A percentile compares a stretch with the other conserved stretches of the same genome.
Evolutionary conservation across 495 filamentous ascomycete species (phyloP).

Genomic region (Pseudevernia furfuracea): DNA sequence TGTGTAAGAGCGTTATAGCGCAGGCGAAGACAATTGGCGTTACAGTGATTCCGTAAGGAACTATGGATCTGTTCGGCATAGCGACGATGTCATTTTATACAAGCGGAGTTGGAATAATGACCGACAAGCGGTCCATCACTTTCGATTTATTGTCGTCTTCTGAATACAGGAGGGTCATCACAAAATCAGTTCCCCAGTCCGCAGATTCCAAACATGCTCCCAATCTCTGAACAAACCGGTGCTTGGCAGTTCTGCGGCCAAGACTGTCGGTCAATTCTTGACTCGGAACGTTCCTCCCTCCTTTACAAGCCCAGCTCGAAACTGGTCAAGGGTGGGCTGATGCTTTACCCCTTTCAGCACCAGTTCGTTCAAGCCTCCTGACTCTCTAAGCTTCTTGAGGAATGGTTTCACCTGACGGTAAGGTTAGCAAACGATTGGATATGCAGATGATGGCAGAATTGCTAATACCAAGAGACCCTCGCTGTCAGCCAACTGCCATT

Average conservation of each 20-base stretch:
- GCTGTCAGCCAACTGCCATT: slow-evolving; percentile 21
- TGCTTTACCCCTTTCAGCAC: slow-evolving; percentile 21
- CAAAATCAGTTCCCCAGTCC: neutral
- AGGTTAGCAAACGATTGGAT: neutral
- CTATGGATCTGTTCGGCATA: neutral
- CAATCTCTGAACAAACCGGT: neutral
- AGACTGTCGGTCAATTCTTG: neutral
- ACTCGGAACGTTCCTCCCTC: slow-evolving; percentile 20
- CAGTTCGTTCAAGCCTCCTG: slow-evolving; percentile 19
- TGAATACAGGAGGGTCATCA: neutral
- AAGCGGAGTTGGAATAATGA: neutral
- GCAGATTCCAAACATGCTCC: neutral
- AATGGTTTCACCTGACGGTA: slow-evolving; percentile 20
- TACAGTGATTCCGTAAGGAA: slow-evolving; percentile 58
- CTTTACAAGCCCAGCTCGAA: slow-evolving; percentile 14
- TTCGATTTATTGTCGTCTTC: neutral
- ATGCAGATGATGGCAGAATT: neutral
- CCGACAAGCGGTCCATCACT: neutral
- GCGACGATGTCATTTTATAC: slow-evolving; percentile 7
- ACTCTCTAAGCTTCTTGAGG: slow-evolving; percentile 21
- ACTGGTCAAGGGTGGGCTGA: slow-evolving; percentile 21
- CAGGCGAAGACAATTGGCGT: slow-evolving; percentile 88
- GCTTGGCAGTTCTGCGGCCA: neutral
- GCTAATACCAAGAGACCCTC: slow-evolving; percentile 20
- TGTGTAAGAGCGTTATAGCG: slow-evolving; percentile 78